Evolutionary conservation across 371 early-diverging fungal genomes (phyloP).

Genomic region (Umbelopsis sp.): DNA sequence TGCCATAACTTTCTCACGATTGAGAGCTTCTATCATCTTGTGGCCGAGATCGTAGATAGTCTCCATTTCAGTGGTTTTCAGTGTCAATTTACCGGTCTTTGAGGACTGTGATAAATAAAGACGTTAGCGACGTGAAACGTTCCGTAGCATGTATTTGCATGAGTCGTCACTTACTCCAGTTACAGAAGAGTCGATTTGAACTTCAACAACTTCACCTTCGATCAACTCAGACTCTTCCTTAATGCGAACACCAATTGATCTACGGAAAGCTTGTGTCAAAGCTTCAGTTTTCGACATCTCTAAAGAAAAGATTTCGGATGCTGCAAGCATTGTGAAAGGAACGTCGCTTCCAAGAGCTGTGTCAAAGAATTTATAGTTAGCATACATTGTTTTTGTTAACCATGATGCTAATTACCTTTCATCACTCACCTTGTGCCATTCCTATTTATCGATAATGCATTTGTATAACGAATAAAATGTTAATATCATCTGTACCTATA

Average conservation of each 20-base stretch:
- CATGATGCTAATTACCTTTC: neutral
- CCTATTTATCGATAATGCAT: conserved; percentile 38
- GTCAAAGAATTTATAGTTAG: neutral
- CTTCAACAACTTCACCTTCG: conserved; percentile 99
- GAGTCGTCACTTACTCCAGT: conserved; percentile 74
- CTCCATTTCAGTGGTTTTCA: conserved; percentile 99
- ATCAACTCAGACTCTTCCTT: conserved; percentile 98
- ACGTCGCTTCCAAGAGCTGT: conserved; percentile 89
- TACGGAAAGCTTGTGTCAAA: conserved; percentile 97
- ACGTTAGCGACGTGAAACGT: neutral
- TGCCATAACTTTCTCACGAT: conserved; percentile 96
- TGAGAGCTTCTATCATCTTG: conserved; percentile 97
- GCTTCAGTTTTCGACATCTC: conserved; percentile 99
- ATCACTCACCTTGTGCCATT: conserved; percentile 71
- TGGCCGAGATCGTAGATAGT: conserved; percentile 98
- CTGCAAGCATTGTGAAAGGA: conserved; percentile 96
- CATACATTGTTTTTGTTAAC: too few species aligned
- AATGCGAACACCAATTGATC: conserved; percentile 96
- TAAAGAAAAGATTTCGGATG: conserved; percentile 96
- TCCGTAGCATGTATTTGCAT: neutral
- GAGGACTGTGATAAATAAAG: conserved; percentile 57
- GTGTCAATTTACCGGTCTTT: conserved; percentile 94
- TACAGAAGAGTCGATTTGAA: conserved; percentile 93
- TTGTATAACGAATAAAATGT: too few species aligned
- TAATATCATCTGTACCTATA: too few species aligned